Base-by-base conservation (phyloP, 2,329 filamentous ascomycete genomes). In the Alternaria incomplexa region DNA sequence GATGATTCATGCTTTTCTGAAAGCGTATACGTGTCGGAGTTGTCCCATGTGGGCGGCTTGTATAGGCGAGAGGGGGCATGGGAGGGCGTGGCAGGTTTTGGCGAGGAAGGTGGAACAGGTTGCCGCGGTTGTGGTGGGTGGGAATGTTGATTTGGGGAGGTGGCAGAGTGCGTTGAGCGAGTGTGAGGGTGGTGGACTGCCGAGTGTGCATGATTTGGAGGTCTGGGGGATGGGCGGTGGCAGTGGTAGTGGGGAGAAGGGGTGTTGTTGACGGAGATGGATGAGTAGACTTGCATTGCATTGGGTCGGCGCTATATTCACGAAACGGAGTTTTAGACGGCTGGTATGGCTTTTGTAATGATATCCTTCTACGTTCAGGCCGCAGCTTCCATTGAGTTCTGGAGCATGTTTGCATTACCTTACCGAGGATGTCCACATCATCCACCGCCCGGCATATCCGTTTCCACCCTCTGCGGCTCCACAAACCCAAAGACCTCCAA, bases 81-180 rank as follows among this genome's bases (percentile, higher is more conserved):
- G 66, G 9, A 61, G 70, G 26, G 62, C 65, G 25, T 73, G 70
- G 58, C 70, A 71, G 56, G 26, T 67, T 0, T 30, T 72, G 7
- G 71, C 61, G 8, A 43, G 43, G 26, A 69, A 67, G 58, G 48
- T 73, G 7, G 69, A 71, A 26, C 63, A 69, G 26, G 71, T 66
- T 3, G 63, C 62, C 12, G 56, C 52, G n/a, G 56, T 60, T 4
- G 36, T 73, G 5, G 22, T 73, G 8, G 68, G 62, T 2, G 40
- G 63, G 4, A 48, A 48, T 11, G 54, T 72, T 10, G 65, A 65
- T 55, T 32, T 72, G 45, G 68, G 64, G 5, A 32, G 69, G n/a
- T 62, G 55, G 23, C 62, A 61, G 10, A 62, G 58, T n/a, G 17
- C 71, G n/a, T 17, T 70, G 11, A 58, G 62, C 1, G 64, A 70